Percentiles rank a stretch among this genome's conserved stretches.
Evolutionary conservation across 768 basidiomycete species (phyloP).

Genomic region (Strobilomyces confusus): DNA sequence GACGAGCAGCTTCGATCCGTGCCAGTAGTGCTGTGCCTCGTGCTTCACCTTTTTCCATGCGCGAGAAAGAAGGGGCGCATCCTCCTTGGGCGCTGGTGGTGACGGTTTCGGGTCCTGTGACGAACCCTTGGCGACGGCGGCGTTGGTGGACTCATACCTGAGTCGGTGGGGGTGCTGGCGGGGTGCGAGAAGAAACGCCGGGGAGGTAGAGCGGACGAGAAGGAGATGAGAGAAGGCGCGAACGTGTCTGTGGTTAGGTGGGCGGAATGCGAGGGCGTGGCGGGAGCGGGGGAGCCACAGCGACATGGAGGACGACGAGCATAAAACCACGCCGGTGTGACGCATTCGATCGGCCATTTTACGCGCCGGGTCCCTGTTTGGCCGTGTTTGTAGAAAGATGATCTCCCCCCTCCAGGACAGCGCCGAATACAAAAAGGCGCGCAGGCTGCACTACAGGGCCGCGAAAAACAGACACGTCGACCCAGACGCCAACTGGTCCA

Average conservation of each 20-base stretch:
- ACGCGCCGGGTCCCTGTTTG: conserved; percentile 17
- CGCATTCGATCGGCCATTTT: conserved; percentile 2
- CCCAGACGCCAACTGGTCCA: conserved; percentile 57
- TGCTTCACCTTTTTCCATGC: conserved; percentile 94
- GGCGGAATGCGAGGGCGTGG: conserved; percentile 41
- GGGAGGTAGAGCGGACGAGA: conserved; percentile 16
- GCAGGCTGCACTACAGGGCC: conserved; percentile 54
- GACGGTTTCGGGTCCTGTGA: conserved; percentile 42
- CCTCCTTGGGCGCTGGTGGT: conserved; percentile 47
- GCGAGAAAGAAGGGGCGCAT: conserved; percentile 49
- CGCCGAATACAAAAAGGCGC: conserved; percentile 54
- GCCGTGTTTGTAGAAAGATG: conserved; percentile 28
- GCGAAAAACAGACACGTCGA: conserved; percentile 49
- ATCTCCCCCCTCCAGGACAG: not conserved
- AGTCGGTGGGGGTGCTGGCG: conserved; percentile 1
- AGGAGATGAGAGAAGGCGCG: conserved; percentile 7
- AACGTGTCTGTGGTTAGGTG: conserved; percentile 19
- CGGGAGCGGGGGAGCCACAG: conserved; percentile 68
- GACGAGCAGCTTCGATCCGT: conserved; percentile 89
- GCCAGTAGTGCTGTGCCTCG: conserved; percentile 96
- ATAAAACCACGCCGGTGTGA: not conserved
- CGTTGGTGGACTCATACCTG: conserved; percentile 12
- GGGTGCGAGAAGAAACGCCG: conserved; percentile 21
- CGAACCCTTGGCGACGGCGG: conserved; percentile 16
- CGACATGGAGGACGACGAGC: conserved; percentile 48